Evolutionary conservation across 2,329 filamentous ascomycete genomes (phyloP), one percentile per base, ranked within the genome.

Genomic region (Phoma sp.): DNA sequence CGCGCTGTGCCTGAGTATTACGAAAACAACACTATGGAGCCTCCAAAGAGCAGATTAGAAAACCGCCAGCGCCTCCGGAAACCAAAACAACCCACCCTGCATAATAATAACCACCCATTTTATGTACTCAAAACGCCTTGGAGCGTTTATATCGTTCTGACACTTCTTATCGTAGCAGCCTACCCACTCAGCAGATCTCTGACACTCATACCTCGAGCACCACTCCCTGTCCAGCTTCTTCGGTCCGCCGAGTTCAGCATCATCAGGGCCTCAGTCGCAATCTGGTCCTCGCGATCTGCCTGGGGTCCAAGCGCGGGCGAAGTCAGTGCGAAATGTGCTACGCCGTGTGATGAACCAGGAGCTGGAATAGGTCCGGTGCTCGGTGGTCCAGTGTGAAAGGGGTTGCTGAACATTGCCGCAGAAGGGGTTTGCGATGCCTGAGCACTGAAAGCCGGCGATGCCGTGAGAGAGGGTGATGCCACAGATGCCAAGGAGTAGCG

Each of bases 181-280:
- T 65, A 73, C 9, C 69, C 68, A 42, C 77, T 79, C 10, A 81
- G 60, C 38, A 81, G 58, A 61, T 81, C 79, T 51, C 72, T 74
- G 7, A 81, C 79, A 53, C 78, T 81, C 77, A 81, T 80, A 9
- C 73, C 74, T 21, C 74, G 60, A 17, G 64, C 72, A 45, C 64
- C 61, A 6, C 53, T 61, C 7, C 66, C 63, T 54, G 61, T 68
- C 77, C 78, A 80, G 49, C 68, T 76, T 29, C 91, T 82, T 33
- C 91, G 84, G 71, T 95, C 92, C n/a, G 53, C 47, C 47, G 82
- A 86, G 62, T 93, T 96, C 54, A 97, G 79, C 92, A 96, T 96
- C 72, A 96, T 76, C 63, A 96, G 74, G 3, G 92, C 93, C 11
- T 91, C 88, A 7, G 92, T 95, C 1, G 92, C 93, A 72, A 95